These are phyloP conservation scores for Nicotiana undulata DNA, from an alignment of 257 asterid species.

Conservation along the genomic window DNA sequence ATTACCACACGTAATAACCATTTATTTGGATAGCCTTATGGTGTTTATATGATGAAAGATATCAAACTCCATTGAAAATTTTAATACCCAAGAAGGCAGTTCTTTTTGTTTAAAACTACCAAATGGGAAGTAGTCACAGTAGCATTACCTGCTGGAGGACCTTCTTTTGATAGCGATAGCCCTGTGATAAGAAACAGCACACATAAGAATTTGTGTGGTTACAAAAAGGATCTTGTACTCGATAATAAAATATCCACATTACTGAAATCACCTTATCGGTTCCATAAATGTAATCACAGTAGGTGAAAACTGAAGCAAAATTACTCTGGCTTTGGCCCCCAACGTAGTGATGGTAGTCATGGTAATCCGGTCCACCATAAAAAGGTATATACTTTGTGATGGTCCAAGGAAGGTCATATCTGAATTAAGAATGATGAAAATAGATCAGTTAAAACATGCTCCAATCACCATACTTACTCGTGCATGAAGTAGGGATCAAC, in stretches of 20 bases:
- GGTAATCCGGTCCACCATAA: constrained; percentile 96
- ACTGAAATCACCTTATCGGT: constrained; percentile 73
- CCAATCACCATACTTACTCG: not conserved
- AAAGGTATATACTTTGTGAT: constrained; percentile 85
- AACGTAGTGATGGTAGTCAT: constrained; percentile 97
- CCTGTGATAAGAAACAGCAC: constrained; percentile 36
- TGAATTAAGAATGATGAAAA: constrained; percentile 17
- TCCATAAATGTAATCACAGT: constrained; percentile 92
- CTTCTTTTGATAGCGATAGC: constrained; percentile 79
- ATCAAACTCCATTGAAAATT: not conserved
- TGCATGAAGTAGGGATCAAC: not conserved
- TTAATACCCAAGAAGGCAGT: not conserved
- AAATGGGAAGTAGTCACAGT: not conserved
- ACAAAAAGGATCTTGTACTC: not conserved
- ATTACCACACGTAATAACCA: not conserved
- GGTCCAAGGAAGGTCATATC: constrained; percentile 95
- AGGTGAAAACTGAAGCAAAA: constrained; percentile 96
- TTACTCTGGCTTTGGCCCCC: constrained; percentile 98
- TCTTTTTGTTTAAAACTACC: not conserved
- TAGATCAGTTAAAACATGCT: not conserved
- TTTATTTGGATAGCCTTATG: not conserved
- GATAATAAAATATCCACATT: not conserved
- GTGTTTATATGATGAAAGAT: not conserved
- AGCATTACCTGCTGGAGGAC: constrained; percentile 72
- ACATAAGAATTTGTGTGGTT: constrained; percentile 2